phyloP scores from a whole-genome alignment of 148 eudicot species.

The Arctostaphylos glauca region DNA sequence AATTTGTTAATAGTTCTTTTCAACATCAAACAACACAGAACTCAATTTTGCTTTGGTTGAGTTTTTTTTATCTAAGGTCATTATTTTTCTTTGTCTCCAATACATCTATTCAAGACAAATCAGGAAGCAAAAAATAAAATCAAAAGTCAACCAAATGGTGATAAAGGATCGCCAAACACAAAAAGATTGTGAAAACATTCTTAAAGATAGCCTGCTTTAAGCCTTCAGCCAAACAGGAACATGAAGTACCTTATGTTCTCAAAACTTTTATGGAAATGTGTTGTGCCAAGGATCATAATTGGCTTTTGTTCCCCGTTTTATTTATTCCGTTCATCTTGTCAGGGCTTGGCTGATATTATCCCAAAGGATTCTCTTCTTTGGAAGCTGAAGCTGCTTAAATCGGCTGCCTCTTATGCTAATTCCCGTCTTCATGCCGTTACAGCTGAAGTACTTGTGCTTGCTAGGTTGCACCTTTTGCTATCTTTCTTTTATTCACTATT shows the following conservation, averaged over 20 bases:
- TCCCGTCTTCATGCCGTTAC: constrained; percentile 86
- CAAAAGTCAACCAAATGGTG: not conserved
- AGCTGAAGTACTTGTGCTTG: constrained; percentile 95
- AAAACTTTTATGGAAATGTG: not conserved
- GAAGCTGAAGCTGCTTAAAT: constrained; percentile 83
- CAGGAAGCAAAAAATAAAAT: not conserved
- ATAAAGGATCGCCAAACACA: not conserved
- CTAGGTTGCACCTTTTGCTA: constrained; percentile 48
- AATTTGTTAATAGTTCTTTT: not conserved
- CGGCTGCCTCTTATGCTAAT: constrained; percentile 84
- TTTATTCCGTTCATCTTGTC: constrained; percentile 16
- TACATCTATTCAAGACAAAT: not conserved
- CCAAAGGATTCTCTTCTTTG: constrained; percentile 82
- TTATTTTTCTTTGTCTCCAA: not conserved
- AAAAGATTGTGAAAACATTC: not conserved
- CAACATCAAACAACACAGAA: not conserved
- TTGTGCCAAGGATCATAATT: not conserved
- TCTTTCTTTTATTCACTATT: not conserved
- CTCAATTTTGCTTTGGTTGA: not conserved
- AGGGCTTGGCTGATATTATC: constrained; percentile 81
- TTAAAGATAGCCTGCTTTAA: not conserved
- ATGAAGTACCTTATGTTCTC: not conserved
- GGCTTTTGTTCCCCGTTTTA: not conserved
- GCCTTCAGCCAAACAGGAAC: not conserved
- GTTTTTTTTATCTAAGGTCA: not conserved